phyloP scores from a whole-genome alignment of 306 rosid genomes.

The Oxytropis ochrocephala region DNA sequence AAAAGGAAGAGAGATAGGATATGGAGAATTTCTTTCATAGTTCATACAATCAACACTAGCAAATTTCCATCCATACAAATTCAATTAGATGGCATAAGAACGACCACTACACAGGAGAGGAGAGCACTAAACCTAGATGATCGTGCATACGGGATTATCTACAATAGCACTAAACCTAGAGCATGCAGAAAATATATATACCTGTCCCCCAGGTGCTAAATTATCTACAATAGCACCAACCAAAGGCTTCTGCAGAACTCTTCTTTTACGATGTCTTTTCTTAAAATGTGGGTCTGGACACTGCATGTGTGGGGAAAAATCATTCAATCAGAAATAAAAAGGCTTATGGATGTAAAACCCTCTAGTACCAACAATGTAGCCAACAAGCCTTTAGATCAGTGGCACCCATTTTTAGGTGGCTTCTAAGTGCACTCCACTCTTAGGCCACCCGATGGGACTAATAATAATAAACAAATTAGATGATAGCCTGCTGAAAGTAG shows the following conservation, averaged over 20 bases:
- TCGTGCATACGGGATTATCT: background rate
- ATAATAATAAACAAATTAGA: background rate
- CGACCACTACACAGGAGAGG: background rate
- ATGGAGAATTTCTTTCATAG: background rate
- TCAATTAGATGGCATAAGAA: background rate
- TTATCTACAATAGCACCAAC: constrained; percentile 50
- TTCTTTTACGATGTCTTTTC: constrained; percentile 79
- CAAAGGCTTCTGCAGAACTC: constrained; percentile 80
- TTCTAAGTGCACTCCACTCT: background rate
- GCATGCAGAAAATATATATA: constrained; percentile 22
- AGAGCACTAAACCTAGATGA: background rate
- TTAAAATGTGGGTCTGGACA: constrained; percentile 98
- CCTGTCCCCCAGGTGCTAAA: constrained; percentile 70
- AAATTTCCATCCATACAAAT: background rate
- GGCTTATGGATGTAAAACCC: background rate
- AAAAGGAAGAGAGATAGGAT: background rate
- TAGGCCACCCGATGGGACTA: background rate
- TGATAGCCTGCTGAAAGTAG: background rate
- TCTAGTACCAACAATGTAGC: background rate
- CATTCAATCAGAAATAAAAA: background rate
- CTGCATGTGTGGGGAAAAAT: constrained; percentile 41
- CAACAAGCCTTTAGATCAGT: background rate
- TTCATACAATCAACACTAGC: background rate
- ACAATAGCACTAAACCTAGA: background rate
- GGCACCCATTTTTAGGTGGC: background rate